Evolutionary conservation across 495 filamentous ascomycete species (phyloP).

Genomic region (Penicillium turbatum): DNA sequence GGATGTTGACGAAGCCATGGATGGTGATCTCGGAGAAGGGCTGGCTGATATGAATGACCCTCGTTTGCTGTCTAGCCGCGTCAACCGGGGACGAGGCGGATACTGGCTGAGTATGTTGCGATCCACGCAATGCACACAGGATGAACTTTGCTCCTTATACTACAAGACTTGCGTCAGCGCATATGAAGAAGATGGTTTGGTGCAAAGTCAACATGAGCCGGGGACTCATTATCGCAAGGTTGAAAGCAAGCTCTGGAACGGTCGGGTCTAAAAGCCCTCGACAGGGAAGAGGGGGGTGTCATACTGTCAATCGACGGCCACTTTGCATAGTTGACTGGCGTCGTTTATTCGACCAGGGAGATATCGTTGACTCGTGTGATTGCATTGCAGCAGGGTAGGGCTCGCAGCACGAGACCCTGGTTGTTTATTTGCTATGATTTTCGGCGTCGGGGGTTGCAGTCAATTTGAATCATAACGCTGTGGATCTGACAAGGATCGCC

Average conservation of each 20-base stretch:
- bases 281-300: not conserved
- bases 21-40: slow-evolving; percentile 13
- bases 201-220: not conserved
- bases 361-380: not conserved
- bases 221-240: not conserved
- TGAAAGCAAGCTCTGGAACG: not conserved
- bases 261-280: not conserved
- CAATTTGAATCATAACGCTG: not conserved
- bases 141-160: not conserved
- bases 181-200: not conserved
- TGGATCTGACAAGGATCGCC: not conserved
- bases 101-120: slow-evolving; percentile 34
- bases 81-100: slow-evolving; percentile 23
- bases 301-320: slow-evolving; percentile 11
- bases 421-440: not conserved
- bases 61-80: slow-evolving; percentile 23
- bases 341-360: slow-evolving; percentile 18
- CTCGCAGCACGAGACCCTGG: not conserved
- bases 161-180: not conserved
- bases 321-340: slow-evolving; percentile 9
- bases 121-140: slow-evolving; percentile 34
- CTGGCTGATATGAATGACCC: slow-evolving; percentile 17
- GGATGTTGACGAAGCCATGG: not conserved
- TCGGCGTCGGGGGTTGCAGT: not conserved
- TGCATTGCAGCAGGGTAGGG: not conserved